phyloP scores from a whole-genome alignment of 83 land plant genomes.

The Larix sibirica region DNA sequence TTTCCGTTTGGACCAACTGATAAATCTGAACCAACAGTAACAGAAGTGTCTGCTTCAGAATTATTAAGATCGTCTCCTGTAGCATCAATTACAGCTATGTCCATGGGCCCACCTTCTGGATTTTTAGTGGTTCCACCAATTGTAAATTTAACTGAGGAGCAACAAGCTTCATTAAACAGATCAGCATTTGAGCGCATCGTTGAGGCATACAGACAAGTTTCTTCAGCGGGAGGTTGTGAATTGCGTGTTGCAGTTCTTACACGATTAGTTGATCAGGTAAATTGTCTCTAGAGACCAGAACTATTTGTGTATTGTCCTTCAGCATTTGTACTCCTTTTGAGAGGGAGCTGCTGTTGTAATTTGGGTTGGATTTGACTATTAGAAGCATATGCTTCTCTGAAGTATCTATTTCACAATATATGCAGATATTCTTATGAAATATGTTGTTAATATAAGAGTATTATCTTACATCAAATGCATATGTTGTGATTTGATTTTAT shows the following conservation, averaged over 20 bases:
- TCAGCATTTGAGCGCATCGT: conserved; percentile 52
- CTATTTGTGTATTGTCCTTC: too few species aligned
- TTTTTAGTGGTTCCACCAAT: conserved; percentile 46
- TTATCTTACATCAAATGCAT: background rate
- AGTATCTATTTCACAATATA: background rate
- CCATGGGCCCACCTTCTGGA: conserved; percentile 21
- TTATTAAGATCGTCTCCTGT: conserved; percentile 18
- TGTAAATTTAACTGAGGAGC: conserved; percentile 41
- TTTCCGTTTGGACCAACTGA: conserved; percentile 16
- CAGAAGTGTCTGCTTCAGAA: conserved; percentile 34
- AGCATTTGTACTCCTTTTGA: background rate
- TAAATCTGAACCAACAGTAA: conserved; percentile 18
- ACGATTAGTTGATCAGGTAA: conserved; percentile 58
- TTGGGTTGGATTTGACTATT: background rate
- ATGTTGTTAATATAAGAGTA: background rate
- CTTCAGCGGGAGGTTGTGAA: conserved; percentile 50
- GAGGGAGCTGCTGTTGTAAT: background rate
- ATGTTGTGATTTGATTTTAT: background rate
- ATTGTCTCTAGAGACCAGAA: too few species aligned
- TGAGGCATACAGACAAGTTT: conserved; percentile 56
- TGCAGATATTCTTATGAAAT: background rate
- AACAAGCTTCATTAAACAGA: conserved; percentile 48
- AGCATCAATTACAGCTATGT: conserved; percentile 28
- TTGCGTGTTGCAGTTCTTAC: conserved; percentile 50
- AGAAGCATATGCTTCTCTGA: background rate